Evolutionary conservation across 139 green algal genomes (phyloP).

Genomic region (Asterochloris erici): DNA sequence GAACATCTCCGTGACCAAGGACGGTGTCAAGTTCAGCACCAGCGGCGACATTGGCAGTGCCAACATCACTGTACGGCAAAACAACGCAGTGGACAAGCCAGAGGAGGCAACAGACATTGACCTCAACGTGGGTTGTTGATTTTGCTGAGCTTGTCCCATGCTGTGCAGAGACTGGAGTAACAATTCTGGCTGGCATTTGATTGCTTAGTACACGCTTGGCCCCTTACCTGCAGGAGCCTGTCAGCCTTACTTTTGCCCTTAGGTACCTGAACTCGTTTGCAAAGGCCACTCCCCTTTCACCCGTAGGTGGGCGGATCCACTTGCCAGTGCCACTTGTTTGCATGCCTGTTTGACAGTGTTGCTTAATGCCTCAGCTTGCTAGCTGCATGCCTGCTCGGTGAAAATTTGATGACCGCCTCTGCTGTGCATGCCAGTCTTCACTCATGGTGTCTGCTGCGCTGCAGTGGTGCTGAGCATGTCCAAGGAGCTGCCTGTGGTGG

Average conservation of each 20-base stretch:
- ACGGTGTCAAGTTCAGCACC: slow-evolving; percentile 96
- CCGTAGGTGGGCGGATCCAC: neutral
- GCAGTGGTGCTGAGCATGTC: slow-evolving; percentile 79
- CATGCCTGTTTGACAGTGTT: neutral
- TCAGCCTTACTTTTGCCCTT: slow-evolving; percentile 93
- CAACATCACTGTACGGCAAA: slow-evolving; percentile 88
- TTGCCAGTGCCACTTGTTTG: neutral
- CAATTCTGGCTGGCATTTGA: no score
- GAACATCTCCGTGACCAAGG: slow-evolving; percentile 30
- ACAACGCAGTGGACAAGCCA: slow-evolving; percentile 60
- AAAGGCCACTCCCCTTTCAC: slow-evolving; percentile 74
- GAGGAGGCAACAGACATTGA: slow-evolving; percentile 90
- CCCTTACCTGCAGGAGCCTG: slow-evolving; percentile 69
- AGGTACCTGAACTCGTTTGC: slow-evolving; percentile 98
- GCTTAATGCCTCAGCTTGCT: neutral
- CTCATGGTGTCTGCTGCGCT: no score
- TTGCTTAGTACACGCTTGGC: no score
- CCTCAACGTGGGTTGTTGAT: slow-evolving; percentile 31
- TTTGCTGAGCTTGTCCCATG: no score
- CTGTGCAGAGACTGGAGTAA: no score
- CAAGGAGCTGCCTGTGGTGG: slow-evolving; percentile 90
- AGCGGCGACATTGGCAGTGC: slow-evolving; percentile 93
- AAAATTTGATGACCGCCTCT: neutral
- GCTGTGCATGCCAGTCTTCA: no score
- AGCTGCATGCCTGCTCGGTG: neutral